phyloP scores from a whole-genome alignment of 1,139 yeast genomes.

The Zygosaccharomyces pseudobailii region DNA sequence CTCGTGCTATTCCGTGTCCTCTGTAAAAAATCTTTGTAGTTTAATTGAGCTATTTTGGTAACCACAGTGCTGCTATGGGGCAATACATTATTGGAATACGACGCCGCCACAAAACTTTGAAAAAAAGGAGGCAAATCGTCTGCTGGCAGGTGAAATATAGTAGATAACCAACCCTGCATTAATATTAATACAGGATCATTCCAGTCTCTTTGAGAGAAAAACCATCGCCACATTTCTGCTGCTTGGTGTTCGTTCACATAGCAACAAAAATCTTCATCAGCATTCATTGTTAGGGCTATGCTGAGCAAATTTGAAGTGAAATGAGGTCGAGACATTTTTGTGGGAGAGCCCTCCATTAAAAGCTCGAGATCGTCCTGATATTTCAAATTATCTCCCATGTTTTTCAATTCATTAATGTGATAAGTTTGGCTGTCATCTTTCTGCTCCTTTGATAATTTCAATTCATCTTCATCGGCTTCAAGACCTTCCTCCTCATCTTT shows the following conservation, averaged over 20 bases:
- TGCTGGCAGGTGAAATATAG: slow-evolving; percentile 8
- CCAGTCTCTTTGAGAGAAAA: slow-evolving; percentile 8
- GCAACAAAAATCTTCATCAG: slow-evolving; percentile 16
- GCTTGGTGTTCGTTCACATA: slow-evolving; percentile 19
- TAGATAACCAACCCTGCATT: slow-evolving; percentile 18
- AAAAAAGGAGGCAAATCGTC: slow-evolving; percentile 8
- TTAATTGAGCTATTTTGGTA: slow-evolving; percentile 18
- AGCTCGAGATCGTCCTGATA: slow-evolving; percentile 32
- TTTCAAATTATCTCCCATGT: slow-evolving; percentile 27
- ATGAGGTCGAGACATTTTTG: not conserved
- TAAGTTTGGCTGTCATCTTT: slow-evolving; percentile 10
- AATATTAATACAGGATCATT: slow-evolving; percentile 10
- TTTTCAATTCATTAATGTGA: slow-evolving; percentile 27
- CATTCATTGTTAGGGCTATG: slow-evolving; percentile 18
- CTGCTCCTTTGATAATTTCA: not conserved
- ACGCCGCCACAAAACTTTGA: slow-evolving; percentile 6
- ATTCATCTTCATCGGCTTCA: slow-evolving; percentile 6
- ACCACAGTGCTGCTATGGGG: slow-evolving; percentile 6
- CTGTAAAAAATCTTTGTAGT: slow-evolving; percentile 20
- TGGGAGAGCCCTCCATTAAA: slow-evolving; percentile 11
- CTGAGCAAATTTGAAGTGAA: slow-evolving; percentile 21
- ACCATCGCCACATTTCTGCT: slow-evolving; percentile 23
- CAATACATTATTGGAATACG: slow-evolving; percentile 2
- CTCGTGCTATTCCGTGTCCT: slow-evolving; percentile 12
- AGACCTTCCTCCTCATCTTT: slow-evolving; percentile 13